Percentiles rank a stretch among this genome's conserved stretches.
Evolutionary conservation across 108 stramenopile genomes (phyloP).

Genomic region (Pseudonitzschia pungens): DNA sequence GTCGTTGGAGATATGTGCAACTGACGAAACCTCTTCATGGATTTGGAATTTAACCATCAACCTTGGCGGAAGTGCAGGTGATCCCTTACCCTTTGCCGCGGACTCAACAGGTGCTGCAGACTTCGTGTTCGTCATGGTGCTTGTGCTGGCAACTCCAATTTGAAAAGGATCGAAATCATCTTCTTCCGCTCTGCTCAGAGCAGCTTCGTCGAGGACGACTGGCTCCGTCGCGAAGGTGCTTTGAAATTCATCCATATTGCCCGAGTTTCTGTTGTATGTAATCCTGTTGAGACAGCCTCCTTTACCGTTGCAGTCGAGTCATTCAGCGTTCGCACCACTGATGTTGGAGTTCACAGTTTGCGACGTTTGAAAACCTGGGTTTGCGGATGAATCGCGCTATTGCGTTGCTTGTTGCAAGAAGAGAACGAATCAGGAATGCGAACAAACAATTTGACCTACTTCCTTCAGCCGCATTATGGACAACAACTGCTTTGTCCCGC

Average conservation of each 20-base stretch:
- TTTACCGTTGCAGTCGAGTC: not conserved
- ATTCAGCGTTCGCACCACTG: too few species aligned
- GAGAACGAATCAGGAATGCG: too few species aligned
- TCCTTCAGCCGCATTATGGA: too few species aligned
- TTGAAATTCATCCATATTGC: not conserved
- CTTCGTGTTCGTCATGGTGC: not conserved
- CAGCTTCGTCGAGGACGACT: slow-evolving; percentile 3
- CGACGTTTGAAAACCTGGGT: too few species aligned
- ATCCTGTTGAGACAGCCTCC: not conserved
- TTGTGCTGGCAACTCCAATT: slow-evolving; percentile 15
- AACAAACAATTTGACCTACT: too few species aligned
- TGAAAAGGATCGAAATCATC: slow-evolving; percentile 33
- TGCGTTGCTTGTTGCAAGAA: too few species aligned
- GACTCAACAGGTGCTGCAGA: not conserved
- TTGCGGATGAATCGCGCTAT: too few species aligned
- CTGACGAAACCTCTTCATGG: slow-evolving; percentile 66
- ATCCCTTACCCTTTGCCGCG: not conserved
- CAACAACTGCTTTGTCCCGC: too few species aligned
- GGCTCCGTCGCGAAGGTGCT: slow-evolving; percentile 1
- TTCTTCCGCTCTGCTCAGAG: not conserved
- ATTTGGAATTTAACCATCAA: slow-evolving; percentile 49
- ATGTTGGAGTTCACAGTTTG: too few species aligned
- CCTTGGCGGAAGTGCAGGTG: slow-evolving; percentile 44
- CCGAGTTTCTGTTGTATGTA: not conserved
- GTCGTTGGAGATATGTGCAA: slow-evolving; percentile 27